Evolutionary conservation across 148 eudicot genomes (phyloP).

Genomic region (Cornus kousa): DNA sequence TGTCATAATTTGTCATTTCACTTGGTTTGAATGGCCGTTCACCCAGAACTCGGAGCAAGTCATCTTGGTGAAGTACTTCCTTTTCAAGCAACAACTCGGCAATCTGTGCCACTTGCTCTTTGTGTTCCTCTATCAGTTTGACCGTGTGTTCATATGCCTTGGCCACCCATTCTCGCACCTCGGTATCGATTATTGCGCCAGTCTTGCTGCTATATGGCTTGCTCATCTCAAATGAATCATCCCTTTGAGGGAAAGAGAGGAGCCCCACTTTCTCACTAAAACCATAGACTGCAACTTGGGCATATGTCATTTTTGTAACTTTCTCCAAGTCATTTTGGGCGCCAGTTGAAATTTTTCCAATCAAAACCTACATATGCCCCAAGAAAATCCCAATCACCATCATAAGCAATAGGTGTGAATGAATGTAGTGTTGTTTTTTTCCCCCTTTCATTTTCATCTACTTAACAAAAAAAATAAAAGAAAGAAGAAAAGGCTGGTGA

Average conservation of each 20-base stretch:
- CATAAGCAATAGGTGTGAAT: not conserved
- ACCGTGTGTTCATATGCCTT: constrained; percentile 71
- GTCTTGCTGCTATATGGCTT: constrained; percentile 93
- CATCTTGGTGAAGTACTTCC: constrained; percentile 90
- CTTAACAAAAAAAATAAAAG: too few relatives aligned
- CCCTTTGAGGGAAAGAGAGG: constrained; percentile 78
- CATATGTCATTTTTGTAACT: constrained; percentile 90
- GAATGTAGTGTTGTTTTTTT: not conserved
- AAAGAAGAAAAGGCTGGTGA: not conserved
- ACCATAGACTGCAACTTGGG: constrained; percentile 86
- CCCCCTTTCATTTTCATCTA: too few relatives aligned
- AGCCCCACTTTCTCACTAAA: constrained; percentile 92
- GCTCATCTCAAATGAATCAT: constrained; percentile 60
- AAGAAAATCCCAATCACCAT: not conserved
- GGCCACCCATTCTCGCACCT: constrained; percentile 81
- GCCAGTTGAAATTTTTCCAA: constrained; percentile 88
- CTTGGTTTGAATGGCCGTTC: constrained; percentile 65
- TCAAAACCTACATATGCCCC: constrained; percentile 46
- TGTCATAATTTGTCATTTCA: constrained; percentile 73
- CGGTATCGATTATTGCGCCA: constrained; percentile 69
- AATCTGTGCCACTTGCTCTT: constrained; percentile 70
- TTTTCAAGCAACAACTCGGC: constrained; percentile 81
- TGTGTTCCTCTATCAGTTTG: constrained; percentile 61
- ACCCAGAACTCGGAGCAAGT: constrained; percentile 69
- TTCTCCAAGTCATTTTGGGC: constrained; percentile 91